Base-by-base conservation (phyloP, 116 monocot species). In the Iris pallida region DNA sequence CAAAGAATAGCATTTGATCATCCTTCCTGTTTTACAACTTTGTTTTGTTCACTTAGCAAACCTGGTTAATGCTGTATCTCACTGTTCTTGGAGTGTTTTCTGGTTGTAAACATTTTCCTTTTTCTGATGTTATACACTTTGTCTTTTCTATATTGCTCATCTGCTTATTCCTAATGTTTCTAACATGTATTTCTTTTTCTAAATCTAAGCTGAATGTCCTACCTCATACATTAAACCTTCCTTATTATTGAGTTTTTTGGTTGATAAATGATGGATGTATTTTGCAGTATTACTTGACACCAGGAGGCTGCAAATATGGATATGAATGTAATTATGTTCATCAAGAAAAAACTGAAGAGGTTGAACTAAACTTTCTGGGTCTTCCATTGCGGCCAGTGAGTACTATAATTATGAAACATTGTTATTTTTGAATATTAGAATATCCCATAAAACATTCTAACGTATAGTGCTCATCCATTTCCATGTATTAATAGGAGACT, bases 231-330 rank as follows among this genome's bases (percentile, higher is more conserved):
- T 30, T 41, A 5, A 40, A 1, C 11, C 30, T 40, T 48, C 16
- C 42, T 61, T 66, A 45, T 52, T 1, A 52, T 53, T 66, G 5
- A 53, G 40, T 41, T 40, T 53, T 41, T 53, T 4, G 20, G 20
- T 20, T 57, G 52, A 30, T 66, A 53, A 20, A 40, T 30, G 30
- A 14, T 18, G 40, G n/a, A 53, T 49, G 6, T 53, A 44, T 75
- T 73, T 62, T 82, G 83, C 83, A 90, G 90, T 80, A 60, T 75
- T 78, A 80, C 72, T 71, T 47, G 42, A 76, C 59, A 47, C 76
- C 86, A 7, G 78, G 77, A 62, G 83, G 80, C n/a, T 90, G 86
- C 43, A 90, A 80, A 67, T 85, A 57, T 76, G 90, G 86, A 63
- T 59, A 60, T 66, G 59, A 69, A 9, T 89, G 89, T 54, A 80